phyloP scores from a whole-genome alignment of 768 basidiomycete genomes.

The Neoboletus subvelutipes region DNA sequence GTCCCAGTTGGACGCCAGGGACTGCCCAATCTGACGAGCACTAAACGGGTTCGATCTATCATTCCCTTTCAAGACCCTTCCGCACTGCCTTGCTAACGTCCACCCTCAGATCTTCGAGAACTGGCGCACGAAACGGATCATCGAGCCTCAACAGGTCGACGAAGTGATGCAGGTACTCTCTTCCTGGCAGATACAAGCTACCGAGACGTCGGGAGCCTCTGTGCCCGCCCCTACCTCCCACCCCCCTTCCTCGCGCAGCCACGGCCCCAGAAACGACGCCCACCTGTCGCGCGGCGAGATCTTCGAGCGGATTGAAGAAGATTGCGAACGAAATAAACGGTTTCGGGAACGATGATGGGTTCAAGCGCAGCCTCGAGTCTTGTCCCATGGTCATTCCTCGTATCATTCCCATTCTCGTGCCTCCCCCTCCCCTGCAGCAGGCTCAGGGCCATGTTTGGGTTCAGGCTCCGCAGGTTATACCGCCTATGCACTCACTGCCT shows the following conservation, averaged over 20 bases:
- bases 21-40: constrained; percentile 81
- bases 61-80: too few species aligned
- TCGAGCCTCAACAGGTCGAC: constrained; percentile 78
- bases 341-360: constrained; percentile 90
- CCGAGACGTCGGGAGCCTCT: constrained; percentile 16
- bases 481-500: too few species aligned
- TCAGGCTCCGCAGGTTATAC: too few species aligned
- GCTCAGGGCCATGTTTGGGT: too few species aligned
- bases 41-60: constrained; percentile 65
- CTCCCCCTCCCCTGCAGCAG: too few species aligned
- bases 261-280: constrained; percentile 5
- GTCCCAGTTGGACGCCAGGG: constrained; percentile 89
- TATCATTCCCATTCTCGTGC: background rate
- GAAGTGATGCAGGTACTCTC: constrained; percentile 60
- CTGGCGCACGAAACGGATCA: constrained; percentile 82
- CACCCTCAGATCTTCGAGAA: constrained; percentile 71
- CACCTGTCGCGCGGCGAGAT: constrained; percentile 62
- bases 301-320: constrained; percentile 88
- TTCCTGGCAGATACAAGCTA: constrained; percentile 38
- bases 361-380: constrained; percentile 62
- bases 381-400: background rate
- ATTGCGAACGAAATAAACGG: constrained; percentile 89
- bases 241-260: constrained; percentile 6
- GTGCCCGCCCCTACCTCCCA: constrained; percentile 22
- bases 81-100: background rate